Conservation (phyloP, 2,329 filamentous ascomycete species). For the Boeremia exigua region DNA sequence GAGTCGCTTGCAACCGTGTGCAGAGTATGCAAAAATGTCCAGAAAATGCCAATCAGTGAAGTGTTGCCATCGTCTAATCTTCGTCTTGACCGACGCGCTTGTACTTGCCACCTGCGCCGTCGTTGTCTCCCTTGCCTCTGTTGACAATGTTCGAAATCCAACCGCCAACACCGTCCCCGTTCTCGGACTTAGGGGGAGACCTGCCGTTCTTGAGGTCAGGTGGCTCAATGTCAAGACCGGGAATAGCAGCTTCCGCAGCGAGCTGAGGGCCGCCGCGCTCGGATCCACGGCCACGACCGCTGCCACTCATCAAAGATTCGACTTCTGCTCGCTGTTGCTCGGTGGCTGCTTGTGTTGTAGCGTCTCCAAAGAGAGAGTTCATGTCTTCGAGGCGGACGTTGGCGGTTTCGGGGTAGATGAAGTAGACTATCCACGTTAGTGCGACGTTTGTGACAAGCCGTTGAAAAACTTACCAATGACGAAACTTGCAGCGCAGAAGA, state of each 20-base stretch:
- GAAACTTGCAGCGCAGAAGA: conserved; percentile 95
- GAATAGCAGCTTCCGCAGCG: conserved; percentile 68
- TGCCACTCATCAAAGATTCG: conserved; percentile 76
- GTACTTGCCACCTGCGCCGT: conserved; percentile 54
- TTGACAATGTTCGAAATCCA: conserved; percentile 74
- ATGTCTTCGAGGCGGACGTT: conserved; percentile 96
- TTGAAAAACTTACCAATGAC: conserved; percentile 77
- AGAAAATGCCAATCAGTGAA: conserved; percentile 25
- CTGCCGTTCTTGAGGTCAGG: conserved; percentile 67
- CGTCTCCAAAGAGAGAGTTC: conserved; percentile 92
- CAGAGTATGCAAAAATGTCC: conserved; percentile 28
- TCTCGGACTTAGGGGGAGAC: conserved; percentile 33
- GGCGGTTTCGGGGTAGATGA: conserved; percentile 95
- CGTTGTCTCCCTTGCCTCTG: conserved; percentile 55
- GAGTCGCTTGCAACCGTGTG: conserved; percentile 25
- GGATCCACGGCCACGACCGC: conserved; percentile 55
- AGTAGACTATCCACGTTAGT: conserved; percentile 73
- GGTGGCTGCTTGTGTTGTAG: conserved; percentile 81
- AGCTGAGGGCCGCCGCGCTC: conserved; percentile 51
- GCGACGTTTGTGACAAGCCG: conserved; percentile 1
- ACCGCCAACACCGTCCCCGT: conserved; percentile 66
- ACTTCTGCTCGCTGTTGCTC: conserved; percentile 79
- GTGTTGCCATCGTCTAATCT: conserved; percentile 20
- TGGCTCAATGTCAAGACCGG: conserved; percentile 81
- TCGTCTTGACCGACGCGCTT: conserved; percentile 54